Percentiles rank a stretch among this genome's conserved stretches.
These are phyloP conservation scores for Viola odorata DNA, from an alignment of 345 rosid genomes.

Conservation along the genomic window DNA sequence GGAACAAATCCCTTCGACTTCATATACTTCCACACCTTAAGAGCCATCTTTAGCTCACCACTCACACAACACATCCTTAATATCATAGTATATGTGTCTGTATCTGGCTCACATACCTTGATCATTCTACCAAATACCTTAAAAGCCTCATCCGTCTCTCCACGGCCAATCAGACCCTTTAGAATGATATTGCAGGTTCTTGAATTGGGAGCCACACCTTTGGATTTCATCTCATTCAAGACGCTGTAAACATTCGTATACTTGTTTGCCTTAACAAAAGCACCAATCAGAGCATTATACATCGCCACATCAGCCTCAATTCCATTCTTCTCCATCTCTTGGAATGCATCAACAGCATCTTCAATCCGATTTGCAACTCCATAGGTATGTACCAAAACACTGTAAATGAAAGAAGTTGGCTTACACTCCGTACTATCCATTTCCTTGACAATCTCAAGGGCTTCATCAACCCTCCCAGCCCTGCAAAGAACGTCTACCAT, in stretches of 20 bases:
- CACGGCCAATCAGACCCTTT: constrained; percentile 46
- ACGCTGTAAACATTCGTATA: constrained; percentile 62
- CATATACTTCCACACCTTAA: constrained; percentile 83
- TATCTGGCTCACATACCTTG: constrained; percentile 73
- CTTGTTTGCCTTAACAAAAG: constrained; percentile 68
- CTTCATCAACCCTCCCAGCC: constrained; percentile 90
- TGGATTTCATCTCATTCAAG: constrained; percentile 62
- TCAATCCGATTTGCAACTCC: constrained; percentile 71
- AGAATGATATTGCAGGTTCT: constrained; percentile 71
- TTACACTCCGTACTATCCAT: constrained; percentile 49
- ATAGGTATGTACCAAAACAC: constrained; percentile 72
- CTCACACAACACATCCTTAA: constrained; percentile 83
- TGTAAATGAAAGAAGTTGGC: constrained; percentile 75
- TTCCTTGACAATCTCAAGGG: constrained; percentile 54
- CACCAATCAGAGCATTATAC: constrained; percentile 72
- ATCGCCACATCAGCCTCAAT: constrained; percentile 61
- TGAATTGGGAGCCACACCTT: constrained; percentile 60
- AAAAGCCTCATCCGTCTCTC: constrained; percentile 68
- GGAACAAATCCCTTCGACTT: constrained; percentile 62
- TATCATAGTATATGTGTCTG: constrained; percentile 89
- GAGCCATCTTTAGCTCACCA: constrained; percentile 50
- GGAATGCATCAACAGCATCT: constrained; percentile 71
- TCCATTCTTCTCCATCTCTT: constrained; percentile 76
- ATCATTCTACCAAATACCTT: constrained; percentile 68
- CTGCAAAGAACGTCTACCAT: constrained; percentile 86